Conservation (phyloP, 257 asterid genomes). For the Rubia yunnanensis region DNA sequence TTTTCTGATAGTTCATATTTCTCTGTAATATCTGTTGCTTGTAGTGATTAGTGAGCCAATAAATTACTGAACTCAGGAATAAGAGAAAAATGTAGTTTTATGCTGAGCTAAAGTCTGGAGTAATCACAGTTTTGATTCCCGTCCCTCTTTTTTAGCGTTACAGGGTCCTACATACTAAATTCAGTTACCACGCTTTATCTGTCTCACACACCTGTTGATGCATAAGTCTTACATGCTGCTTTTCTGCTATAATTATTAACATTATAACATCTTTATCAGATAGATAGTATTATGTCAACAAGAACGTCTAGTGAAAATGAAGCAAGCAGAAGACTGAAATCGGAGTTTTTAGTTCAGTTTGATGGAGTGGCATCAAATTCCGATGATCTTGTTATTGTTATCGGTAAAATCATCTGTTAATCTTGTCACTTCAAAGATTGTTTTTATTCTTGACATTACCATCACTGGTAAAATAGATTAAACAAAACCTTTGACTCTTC, state of each 20-base stretch:
- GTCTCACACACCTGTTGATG: not conserved
- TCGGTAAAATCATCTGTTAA: slow-evolving; percentile 48
- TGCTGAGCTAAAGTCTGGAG: not conserved
- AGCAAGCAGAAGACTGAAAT: slow-evolving; percentile 96
- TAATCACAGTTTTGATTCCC: not conserved
- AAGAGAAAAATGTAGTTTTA: not conserved
- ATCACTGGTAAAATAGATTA: not conserved
- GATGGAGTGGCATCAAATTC: slow-evolving; percentile 91
- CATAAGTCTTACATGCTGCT: not conserved
- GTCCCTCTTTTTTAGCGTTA: too few species aligned
- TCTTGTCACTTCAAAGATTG: not conserved
- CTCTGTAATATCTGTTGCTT: not conserved
- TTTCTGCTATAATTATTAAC: not conserved
- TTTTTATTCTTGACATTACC: not conserved
- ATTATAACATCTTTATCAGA: slow-evolving; percentile 32
- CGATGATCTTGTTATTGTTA: slow-evolving; percentile 76
- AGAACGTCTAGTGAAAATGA: slow-evolving; percentile 90
- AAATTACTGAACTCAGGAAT: not conserved
- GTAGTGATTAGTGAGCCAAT: not conserved
- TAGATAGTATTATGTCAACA: slow-evolving; percentile 95
- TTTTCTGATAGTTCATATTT: not conserved
- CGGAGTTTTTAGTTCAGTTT: slow-evolving; percentile 91
- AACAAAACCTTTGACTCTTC: not conserved
- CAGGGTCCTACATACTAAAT: too few species aligned
- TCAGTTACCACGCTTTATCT: not conserved